Evolutionary conservation across 306 rosid genomes (phyloP), one percentile per base, ranked within the genome.

Genomic region (Acacia acuminata): DNA sequence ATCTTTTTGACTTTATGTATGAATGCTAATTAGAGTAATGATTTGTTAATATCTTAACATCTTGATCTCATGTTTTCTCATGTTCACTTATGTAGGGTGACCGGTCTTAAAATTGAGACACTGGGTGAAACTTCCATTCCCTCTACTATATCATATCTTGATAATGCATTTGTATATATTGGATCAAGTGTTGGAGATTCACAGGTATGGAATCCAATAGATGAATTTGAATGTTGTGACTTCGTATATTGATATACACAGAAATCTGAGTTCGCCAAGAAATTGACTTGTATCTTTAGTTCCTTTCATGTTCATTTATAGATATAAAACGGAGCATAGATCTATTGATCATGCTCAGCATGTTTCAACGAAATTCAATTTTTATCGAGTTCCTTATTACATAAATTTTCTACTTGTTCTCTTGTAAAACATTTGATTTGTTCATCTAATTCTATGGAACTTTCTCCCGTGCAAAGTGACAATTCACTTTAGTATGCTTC

Each of bases 161-260:
- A 96, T 82, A 94, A 94, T 84, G 99, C 97, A 72, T 87, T 92
- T 81, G 98, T 96, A 80, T 96, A 68, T 84, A 84, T 94, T 78
- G 99, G 99, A 51, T 96, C 99, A 77, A 96, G 97, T 85, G 94
- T 86, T 78, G 99, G 98, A 76, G 99, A 96, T 83, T 96, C 99
- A 64, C 99, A 96, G 98, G 99, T 94, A 51, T 71, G 13, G 25
- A 66, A 71, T 17, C 70, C 22, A 76, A 50, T n/a, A 75, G 51
- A 42, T 58, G 82, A 24, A 40, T 77, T 14, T 20, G 78, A 3
- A 30, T 73, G 11, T 42, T 36, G 15, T 63, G 69, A 64, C 36
- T 47, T 27, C 22, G 53, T 64, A 25, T 34, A 24, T 7, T 3
- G 19, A 4, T 77, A 80, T 67, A 78, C 73, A 64, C 16, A 27